Percentiles rank a stretch among this genome's conserved stretches.
These are phyloP conservation scores for Penicillium turbatum DNA, from an alignment of 495 filamentous ascomycete species.

Conservation along the genomic window DNA sequence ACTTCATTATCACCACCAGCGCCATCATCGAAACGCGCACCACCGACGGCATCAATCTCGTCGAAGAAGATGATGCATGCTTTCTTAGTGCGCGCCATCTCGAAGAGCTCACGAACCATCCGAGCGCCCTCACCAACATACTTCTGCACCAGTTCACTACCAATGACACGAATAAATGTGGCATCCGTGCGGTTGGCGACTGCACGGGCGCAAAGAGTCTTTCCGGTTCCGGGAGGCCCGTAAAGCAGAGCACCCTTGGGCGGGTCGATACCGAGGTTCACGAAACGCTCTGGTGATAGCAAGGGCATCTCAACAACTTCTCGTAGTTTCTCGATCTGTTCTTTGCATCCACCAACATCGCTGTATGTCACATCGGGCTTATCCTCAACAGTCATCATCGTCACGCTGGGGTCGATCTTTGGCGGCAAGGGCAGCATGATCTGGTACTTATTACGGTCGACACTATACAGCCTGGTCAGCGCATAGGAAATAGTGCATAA, in stretches of 20 bases:
- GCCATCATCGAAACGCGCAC: slow-evolving; percentile 97
- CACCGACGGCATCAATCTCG: slow-evolving; percentile 96
- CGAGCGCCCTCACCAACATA: slow-evolving; percentile 97
- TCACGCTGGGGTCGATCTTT: slow-evolving; percentile 98
- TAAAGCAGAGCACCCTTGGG: slow-evolving; percentile 97
- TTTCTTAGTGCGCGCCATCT: slow-evolving; percentile 99
- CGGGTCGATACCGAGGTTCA: slow-evolving; percentile 95
- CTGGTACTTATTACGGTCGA: slow-evolving; percentile 98
- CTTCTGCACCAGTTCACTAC: slow-evolving; percentile 95
- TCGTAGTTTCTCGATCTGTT: slow-evolving; percentile 97
- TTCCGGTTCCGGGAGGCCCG: slow-evolving; percentile 94
- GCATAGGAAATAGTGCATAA: neutral
- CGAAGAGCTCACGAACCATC: slow-evolving; percentile 98
- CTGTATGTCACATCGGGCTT: slow-evolving; percentile 99
- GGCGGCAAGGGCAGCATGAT: slow-evolving; percentile 95
- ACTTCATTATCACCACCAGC: slow-evolving; percentile 98
- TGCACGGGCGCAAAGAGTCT: slow-evolving; percentile 94
- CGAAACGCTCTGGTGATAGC: slow-evolving; percentile 93
- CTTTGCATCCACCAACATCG: slow-evolving; percentile 98
- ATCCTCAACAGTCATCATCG: slow-evolving; percentile 99
- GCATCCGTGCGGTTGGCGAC: slow-evolving; percentile 97
- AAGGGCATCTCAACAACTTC: slow-evolving; percentile 98
- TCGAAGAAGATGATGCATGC: slow-evolving; percentile 99
- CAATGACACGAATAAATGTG: slow-evolving; percentile 98
- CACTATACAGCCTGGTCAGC: slow-evolving; percentile 46